A percentile compares a stretch with the other conserved stretches of the same genome.
phyloP scores from a whole-genome alignment of 2,329 filamentous ascomycete species.

The Neospermospora avenae region DNA sequence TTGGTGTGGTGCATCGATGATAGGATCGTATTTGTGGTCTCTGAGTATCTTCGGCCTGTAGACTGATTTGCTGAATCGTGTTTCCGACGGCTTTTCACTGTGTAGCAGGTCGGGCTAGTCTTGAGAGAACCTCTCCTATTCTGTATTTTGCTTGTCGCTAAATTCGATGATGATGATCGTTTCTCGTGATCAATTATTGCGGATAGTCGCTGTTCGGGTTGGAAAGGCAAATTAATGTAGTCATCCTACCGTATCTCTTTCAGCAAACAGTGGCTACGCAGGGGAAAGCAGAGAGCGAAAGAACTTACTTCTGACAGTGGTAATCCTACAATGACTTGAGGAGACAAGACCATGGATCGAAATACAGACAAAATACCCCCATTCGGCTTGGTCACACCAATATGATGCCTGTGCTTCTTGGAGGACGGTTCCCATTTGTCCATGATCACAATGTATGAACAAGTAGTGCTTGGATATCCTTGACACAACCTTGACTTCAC shows the following conservation, averaged over 20 bases:
- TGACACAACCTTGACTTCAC: neutral
- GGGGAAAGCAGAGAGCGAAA: neutral
- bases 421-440: neutral
- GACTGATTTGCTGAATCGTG: neutral
- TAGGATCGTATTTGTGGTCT: neutral
- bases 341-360: neutral
- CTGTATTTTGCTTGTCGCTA: neutral
- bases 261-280: too few relatives aligned
- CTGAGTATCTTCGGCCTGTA: neutral
- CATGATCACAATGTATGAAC: neutral
- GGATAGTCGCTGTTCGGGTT: neutral
- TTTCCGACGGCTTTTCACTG: neutral
- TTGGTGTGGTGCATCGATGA: constrained; percentile 1
- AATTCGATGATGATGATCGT: neutral
- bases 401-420: constrained; percentile 1
- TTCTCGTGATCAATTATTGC: neutral
- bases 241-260: neutral
- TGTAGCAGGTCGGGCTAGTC: neutral
- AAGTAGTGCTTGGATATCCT: neutral
- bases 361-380: neutral
- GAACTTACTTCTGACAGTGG: neutral
- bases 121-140: neutral
- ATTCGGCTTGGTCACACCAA: constrained; percentile 4
- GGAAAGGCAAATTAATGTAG: neutral
- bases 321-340: neutral